Percentiles rank a stretch among this genome's conserved stretches.
These are phyloP conservation scores for Physcomitrellopsis africana DNA, from an alignment of 225 moss, liverwort and hornwort species.

Conservation along the genomic window DNA sequence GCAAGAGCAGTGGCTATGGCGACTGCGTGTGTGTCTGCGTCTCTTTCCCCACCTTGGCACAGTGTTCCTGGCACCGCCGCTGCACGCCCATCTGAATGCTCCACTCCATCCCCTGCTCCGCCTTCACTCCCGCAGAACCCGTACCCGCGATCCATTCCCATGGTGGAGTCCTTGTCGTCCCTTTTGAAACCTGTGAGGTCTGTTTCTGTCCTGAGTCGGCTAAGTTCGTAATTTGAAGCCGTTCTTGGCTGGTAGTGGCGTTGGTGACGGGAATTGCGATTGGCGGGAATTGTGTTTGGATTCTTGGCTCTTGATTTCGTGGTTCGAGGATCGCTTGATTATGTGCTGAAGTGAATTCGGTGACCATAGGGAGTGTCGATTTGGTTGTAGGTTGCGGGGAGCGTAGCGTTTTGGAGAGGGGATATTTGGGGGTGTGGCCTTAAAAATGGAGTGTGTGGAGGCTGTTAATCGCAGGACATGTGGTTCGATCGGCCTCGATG, in stretches of 20 bases:
- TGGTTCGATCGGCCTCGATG: not conserved
- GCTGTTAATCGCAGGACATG: not conserved
- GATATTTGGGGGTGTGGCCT: not conserved
- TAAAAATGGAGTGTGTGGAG: conserved; percentile 6
- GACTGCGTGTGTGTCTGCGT: too few relatives aligned
- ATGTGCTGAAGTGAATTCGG: not conserved
- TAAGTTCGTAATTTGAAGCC: not conserved
- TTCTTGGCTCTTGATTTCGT: conserved; percentile 2
- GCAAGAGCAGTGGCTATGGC: too few relatives aligned
- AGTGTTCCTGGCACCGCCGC: too few relatives aligned
- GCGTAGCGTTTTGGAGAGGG: not conserved
- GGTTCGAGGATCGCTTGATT: not conserved
- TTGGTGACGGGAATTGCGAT: not conserved
- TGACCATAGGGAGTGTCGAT: not conserved
- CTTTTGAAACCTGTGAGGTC: not conserved
- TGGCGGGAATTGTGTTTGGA: not conserved
- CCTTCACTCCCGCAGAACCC: too few relatives aligned
- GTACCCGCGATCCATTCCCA: too few relatives aligned
- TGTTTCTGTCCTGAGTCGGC: not conserved
- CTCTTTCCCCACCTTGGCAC: too few relatives aligned
- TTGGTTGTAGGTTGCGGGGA: not conserved
- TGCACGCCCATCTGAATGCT: too few relatives aligned
- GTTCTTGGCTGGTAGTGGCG: not conserved
- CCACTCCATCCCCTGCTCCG: too few relatives aligned
- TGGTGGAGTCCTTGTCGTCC: not conserved